Percentiles rank a stretch among this genome's conserved stretches.
Conservation (phyloP, 2,329 filamentous ascomycete species). For the Didymosphaeria variabile region DNA sequence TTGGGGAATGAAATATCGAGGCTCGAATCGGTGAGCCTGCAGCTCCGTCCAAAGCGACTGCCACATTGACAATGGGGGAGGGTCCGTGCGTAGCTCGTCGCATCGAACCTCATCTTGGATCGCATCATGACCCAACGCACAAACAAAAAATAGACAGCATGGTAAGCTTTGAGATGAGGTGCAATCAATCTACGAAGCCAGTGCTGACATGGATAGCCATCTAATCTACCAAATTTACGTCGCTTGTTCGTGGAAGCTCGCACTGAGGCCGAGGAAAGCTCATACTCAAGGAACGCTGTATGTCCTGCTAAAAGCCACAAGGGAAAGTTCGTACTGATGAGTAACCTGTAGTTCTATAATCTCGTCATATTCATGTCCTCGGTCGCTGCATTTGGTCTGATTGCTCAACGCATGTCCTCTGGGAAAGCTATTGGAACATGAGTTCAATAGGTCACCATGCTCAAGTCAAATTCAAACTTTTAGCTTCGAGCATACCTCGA, state of each 20-base stretch:
- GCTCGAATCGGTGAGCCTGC: constrained; percentile 29
- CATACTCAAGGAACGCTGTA: constrained; percentile 92
- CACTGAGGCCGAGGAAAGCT: constrained; percentile 91
- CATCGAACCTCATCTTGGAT: constrained; percentile 15
- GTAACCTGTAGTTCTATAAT: constrained; percentile 83
- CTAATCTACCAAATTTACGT: constrained; percentile 90
- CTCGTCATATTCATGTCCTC: constrained; percentile 96
- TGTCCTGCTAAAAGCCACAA: constrained; percentile 41
- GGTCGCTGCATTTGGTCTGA: constrained; percentile 90
- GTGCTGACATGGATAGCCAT: constrained; percentile 57
- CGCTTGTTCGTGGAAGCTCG: constrained; percentile 94
- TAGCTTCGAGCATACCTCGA: neutral
- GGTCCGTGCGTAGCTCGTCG: constrained; percentile 33
- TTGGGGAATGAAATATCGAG: constrained; percentile 24
- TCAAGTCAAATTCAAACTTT: neutral
- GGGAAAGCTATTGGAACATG: constrained; percentile 25
- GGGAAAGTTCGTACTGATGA: neutral
- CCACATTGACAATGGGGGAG: constrained; percentile 33
- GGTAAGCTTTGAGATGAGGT: neutral
- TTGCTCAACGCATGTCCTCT: constrained; percentile 81
- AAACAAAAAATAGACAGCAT: constrained; percentile 8
- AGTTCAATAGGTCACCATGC: neutral
- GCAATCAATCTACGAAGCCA: neutral
- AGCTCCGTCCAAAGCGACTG: constrained; percentile 34
- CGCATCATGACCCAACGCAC: neutral